Percentiles rank a stretch among this genome's conserved stretches.
Evolutionary conservation across 768 basidiomycete genomes (phyloP).

Genomic region (Tulasnella sp.): DNA sequence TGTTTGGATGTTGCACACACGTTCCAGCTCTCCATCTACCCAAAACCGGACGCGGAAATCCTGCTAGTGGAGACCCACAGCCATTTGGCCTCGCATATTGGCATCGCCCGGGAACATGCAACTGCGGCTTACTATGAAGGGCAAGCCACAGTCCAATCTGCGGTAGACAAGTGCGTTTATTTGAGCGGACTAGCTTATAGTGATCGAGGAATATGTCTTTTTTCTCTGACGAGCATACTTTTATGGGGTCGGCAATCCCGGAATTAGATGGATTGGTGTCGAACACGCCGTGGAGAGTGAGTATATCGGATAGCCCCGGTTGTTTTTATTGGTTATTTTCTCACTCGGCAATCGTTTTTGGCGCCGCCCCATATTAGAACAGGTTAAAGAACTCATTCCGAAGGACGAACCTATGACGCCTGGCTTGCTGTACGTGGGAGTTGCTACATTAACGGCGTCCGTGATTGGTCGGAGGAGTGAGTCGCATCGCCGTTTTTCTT

Average conservation of each 20-base stretch:
- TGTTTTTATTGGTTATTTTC: neutral
- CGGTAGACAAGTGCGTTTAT: constrained; percentile 53
- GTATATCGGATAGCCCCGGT: constrained; percentile 29
- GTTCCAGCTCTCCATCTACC: constrained; percentile 72
- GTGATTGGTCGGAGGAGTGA: constrained; percentile 74
- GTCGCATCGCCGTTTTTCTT: constrained; percentile 24
- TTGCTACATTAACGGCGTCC: constrained; percentile 83
- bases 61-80: constrained; percentile 71
- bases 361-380: constrained; percentile 31
- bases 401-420: constrained; percentile 80
- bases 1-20: neutral
- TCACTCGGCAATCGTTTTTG: neutral
- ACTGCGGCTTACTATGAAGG: constrained; percentile 55
- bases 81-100: constrained; percentile 72
- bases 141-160: constrained; percentile 63
- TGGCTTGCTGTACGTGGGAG: constrained; percentile 83
- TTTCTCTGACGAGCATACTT: neutral
- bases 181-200: neutral
- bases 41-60: constrained; percentile 54
- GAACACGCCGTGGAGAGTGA: constrained; percentile 82
- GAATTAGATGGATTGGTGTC: constrained; percentile 59
- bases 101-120: constrained; percentile 57
- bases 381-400: constrained; percentile 77
- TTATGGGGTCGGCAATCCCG: neutral
- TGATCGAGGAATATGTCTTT: neutral